Evolutionary conservation across 2,329 filamentous ascomycete species (phyloP).

Genomic region (Fusarium hainanense): DNA sequence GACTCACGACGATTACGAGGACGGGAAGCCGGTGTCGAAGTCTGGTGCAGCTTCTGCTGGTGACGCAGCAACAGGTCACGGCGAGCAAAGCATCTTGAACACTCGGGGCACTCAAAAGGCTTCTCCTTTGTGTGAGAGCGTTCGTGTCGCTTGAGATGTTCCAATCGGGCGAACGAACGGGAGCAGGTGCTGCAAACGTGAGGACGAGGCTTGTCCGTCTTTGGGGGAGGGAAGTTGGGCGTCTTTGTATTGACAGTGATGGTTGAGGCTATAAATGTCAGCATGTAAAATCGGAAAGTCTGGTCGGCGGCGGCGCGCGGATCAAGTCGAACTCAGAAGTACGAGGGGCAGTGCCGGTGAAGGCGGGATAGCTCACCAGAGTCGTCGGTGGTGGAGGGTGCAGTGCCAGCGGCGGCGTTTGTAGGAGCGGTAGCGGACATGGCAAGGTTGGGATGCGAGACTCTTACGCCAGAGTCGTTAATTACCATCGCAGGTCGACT

Average conservation of each 20-base stretch:
- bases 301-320: constrained; percentile 36
- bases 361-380: constrained; percentile 54
- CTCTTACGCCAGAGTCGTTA: constrained; percentile 54
- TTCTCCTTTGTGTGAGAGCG: constrained; percentile 99
- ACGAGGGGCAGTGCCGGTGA: constrained; percentile 50
- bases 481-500: constrained; percentile 52
- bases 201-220: constrained; percentile 96
- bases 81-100: constrained; percentile 91
- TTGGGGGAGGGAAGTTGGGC: constrained; percentile 77
- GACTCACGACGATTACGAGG: constrained; percentile 92
- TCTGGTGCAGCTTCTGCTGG: constrained; percentile 98
- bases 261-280: constrained; percentile 57
- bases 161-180: constrained; percentile 91
- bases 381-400: constrained; percentile 50
- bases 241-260: constrained; percentile 63
- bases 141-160: constrained; percentile 97
- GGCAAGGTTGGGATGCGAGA: constrained; percentile 51
- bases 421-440: constrained; percentile 53
- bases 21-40: constrained; percentile 85
- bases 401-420: constrained; percentile 45
- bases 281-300: constrained; percentile 42
- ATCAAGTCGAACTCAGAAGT: constrained; percentile 43
- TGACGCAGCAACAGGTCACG: constrained; percentile 92
- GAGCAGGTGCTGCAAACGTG: constrained; percentile 93
- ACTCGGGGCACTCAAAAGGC: constrained; percentile 97